These are phyloP conservation scores for Botrytis hyacinthi DNA, from an alignment of 2,329 filamentous ascomycete genomes.

Conservation along the genomic window DNA sequence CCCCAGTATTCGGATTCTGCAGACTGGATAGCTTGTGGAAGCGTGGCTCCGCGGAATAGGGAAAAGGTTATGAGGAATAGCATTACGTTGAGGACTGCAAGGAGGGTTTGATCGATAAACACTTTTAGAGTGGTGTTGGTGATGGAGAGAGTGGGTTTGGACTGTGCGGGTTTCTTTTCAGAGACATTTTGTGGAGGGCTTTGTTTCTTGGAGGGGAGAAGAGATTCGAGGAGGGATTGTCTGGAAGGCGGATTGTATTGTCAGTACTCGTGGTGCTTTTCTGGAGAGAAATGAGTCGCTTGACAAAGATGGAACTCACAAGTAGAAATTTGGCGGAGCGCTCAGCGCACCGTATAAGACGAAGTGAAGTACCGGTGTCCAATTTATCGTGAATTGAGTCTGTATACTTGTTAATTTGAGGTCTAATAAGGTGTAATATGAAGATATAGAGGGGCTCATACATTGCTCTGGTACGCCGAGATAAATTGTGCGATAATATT, in stretches of 20 bases:
- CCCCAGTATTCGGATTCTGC: slow-evolving; percentile 58
- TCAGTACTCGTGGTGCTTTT: neutral
- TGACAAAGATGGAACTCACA: slow-evolving; percentile 48
- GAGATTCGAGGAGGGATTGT: slow-evolving; percentile 72
- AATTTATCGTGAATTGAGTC: slow-evolving; percentile 61
- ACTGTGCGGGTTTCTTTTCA: slow-evolving; percentile 27
- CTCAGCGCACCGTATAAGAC: slow-evolving; percentile 68
- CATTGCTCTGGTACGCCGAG: slow-evolving; percentile 53
- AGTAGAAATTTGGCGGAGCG: slow-evolving; percentile 80
- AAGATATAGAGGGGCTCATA: neutral
- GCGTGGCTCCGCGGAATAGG: slow-evolving; percentile 42
- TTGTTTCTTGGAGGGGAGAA: slow-evolving; percentile 61
- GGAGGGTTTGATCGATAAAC: slow-evolving; percentile 60
- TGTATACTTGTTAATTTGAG: slow-evolving; percentile 38
- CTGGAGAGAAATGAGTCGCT: rapidly evolving
- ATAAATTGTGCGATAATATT: slow-evolving; percentile 67
- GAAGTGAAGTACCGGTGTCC: slow-evolving; percentile 71
- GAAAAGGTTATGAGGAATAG: slow-evolving; percentile 59
- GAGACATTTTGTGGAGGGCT: neutral
- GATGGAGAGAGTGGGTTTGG: slow-evolving; percentile 46
- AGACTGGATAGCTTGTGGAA: slow-evolving; percentile 45
- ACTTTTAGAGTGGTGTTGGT: slow-evolving; percentile 35
- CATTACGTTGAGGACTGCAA: slow-evolving; percentile 62
- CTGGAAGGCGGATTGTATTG: slow-evolving; percentile 37
- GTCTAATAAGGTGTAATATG: neutral